Conservation (phyloP, 2,329 filamentous ascomycete species). For the Mollisiaceae sp. region DNA sequence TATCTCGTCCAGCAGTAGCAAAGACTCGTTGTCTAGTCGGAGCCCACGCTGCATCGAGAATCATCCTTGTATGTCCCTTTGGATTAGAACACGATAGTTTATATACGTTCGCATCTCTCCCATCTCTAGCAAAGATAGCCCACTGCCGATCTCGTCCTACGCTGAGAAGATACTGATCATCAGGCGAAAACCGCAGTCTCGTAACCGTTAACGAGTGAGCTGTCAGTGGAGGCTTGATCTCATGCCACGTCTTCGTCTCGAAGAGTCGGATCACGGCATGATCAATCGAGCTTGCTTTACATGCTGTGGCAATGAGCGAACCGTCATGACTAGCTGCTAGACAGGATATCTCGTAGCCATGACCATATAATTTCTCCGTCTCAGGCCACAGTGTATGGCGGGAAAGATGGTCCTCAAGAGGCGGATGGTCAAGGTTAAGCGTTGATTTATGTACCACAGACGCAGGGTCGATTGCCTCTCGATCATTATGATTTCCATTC, state of each 20-base stretch:
- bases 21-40: slow-evolving; percentile 58
- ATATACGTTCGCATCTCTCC: slow-evolving; percentile 52
- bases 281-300: slow-evolving; percentile 88
- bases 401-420: slow-evolving; percentile 87
- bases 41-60: slow-evolving; percentile 86
- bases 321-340: slow-evolving; percentile 80
- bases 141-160: slow-evolving; percentile 93
- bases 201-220: slow-evolving; percentile 89
- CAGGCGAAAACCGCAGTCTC: slow-evolving; percentile 76
- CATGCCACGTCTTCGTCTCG: slow-evolving; percentile 85
- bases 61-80: slow-evolving; percentile 92
- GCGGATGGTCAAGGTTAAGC: slow-evolving; percentile 73
- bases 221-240: slow-evolving; percentile 81
- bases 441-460: slow-evolving; percentile 63
- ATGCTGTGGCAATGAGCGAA: slow-evolving; percentile 83
- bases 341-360: slow-evolving; percentile 95
- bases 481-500: slow-evolving; percentile 53
- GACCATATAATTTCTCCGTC: slow-evolving; percentile 94
- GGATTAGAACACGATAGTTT: slow-evolving; percentile 67
- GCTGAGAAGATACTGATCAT: slow-evolving; percentile 78
- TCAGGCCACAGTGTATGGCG: slow-evolving; percentile 95
- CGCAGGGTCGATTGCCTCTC: slow-evolving; percentile 59
- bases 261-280: slow-evolving; percentile 94
- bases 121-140: slow-evolving; percentile 73
- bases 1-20: slow-evolving; percentile 89